phyloP scores from a whole-genome alignment of 768 basidiomycete genomes.

The Symmetrospora coprosmae region DNA sequence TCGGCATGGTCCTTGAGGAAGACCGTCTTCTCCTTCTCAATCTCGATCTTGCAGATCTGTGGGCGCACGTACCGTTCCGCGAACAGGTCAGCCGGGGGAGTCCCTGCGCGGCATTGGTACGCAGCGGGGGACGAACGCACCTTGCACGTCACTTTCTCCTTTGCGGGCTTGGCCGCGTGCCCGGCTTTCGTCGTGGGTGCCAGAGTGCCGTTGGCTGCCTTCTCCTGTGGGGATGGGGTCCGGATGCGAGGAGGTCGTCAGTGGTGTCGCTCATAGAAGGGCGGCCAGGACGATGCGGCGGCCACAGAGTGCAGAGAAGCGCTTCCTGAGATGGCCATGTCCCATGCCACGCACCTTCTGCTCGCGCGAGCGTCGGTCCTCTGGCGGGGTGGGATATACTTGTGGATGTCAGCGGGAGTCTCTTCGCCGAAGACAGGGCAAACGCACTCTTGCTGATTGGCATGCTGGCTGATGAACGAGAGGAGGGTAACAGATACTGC shows the following conservation, averaged over 20 bases:
- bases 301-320: no score
- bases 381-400: no score
- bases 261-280: neutral
- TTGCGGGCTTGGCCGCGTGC: neutral
- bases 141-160: constrained; percentile 16
- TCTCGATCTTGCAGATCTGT: constrained; percentile 7
- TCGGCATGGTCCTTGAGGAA: constrained; percentile 7
- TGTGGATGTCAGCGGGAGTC: no score
- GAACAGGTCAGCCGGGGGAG: neutral
- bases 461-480: no score
- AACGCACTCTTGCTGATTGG: no score
- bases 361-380: constrained; percentile 13
- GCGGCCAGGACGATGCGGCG: neutral
- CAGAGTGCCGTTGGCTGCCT: constrained; percentile 7
- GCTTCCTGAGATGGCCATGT: no score
- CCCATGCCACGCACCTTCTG: no score
- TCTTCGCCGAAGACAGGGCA: no score
- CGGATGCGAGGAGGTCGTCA: neutral
- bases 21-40: constrained; percentile 17
- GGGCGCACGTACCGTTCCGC: no score
- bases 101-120: neutral
- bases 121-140: neutral
- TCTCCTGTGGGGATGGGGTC: no score
- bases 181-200: neutral
- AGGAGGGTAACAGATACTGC: no score